Base-by-base conservation (phyloP, 2,329 filamentous ascomycete genomes). In the Aspergillus hiratsukae region DNA sequence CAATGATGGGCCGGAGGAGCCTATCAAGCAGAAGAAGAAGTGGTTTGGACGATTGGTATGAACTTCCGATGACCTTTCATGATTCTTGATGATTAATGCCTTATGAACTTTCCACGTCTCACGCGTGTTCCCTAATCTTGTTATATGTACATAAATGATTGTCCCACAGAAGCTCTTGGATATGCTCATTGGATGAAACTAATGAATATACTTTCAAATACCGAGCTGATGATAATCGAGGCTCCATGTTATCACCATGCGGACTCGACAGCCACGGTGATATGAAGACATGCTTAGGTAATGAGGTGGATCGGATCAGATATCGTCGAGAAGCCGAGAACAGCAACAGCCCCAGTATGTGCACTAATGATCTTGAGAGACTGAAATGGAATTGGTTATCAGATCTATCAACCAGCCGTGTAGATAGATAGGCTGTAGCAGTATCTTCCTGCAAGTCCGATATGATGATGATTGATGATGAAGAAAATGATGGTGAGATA, bases 1-100 rank as follows among this genome's bases (percentile, higher is more conserved):
- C 8, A 46, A 8, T 17, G 21, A 23, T 25, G 23, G 43, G 28
- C 56, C 49, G 3, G 62, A 60, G 41, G 55, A 61, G 19, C 57
- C 52, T 1, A 40, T 58, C n/a, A 61, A 62, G 48, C 64, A 60
- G 29, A 67, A 64, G 46, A 70, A 66, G 63, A 72, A 70, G 59
- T 73, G 70, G 70, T 69, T 73, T 55, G 62, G 63, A 17, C 58
- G 64, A 40, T 43, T 53, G 54, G 64, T 9, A 48, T 65, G 57
- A 62, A 62, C 52, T 58, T 37, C 7, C 55, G 60, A 61, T 27
- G 56, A 57, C 53, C 41, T 54, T 60, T 56, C n/a, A 40, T n/a
- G 29, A 53, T 23, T 43, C 51, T 45, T 46, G 50, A 53, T 41
- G 53, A 40, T 25, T 50, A 21, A 31, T 17, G n/a, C 31, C 40